These are phyloP conservation scores for Russula sp. DNA, from an alignment of 768 basidiomycete species.

Conservation along the genomic window DNA sequence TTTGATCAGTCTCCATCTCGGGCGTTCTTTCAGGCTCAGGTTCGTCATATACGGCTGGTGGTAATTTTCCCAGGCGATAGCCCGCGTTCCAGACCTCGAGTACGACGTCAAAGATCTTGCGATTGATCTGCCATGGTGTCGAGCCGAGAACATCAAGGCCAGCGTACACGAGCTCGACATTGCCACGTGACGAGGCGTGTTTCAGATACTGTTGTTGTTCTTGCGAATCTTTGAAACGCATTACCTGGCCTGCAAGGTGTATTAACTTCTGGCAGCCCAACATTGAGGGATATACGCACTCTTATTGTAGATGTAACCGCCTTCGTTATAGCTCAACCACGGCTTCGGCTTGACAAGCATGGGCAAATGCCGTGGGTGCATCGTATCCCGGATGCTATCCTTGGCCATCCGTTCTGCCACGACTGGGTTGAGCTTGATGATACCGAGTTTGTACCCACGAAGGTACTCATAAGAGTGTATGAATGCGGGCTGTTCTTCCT, in stretches of 20 bases:
- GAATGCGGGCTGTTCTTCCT: slow-evolving; percentile 83
- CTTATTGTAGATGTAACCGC: slow-evolving; percentile 76
- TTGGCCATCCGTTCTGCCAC: slow-evolving; percentile 71
- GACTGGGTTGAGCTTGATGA: slow-evolving; percentile 78
- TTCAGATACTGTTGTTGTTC: slow-evolving; percentile 79
- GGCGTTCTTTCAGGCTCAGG: slow-evolving; percentile 55
- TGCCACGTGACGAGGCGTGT: slow-evolving; percentile 63
- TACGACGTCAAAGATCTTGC: slow-evolving; percentile 45
- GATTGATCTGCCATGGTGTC: slow-evolving; percentile 89
- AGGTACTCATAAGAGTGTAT: slow-evolving; percentile 87
- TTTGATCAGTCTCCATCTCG: slow-evolving; percentile 43
- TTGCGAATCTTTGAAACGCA: slow-evolving; percentile 88
- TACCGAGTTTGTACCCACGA: slow-evolving; percentile 91
- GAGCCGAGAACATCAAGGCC: slow-evolving; percentile 85
- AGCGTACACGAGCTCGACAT: slow-evolving; percentile 78
- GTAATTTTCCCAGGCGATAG: slow-evolving; percentile 73
- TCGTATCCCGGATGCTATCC: slow-evolving; percentile 58
- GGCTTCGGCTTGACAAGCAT: slow-evolving; percentile 91
- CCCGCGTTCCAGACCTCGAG: slow-evolving; percentile 79
- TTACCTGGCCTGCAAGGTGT: slow-evolving; percentile 46
- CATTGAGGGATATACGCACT: slow-evolving; percentile 37
- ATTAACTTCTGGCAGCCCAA: slow-evolving; percentile 6
- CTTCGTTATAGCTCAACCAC: slow-evolving; percentile 70
- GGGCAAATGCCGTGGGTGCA: slow-evolving; percentile 91
- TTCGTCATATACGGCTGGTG: slow-evolving; percentile 58